Evolutionary conservation across 1,284 basidiomycete species (phyloP), one percentile per base, ranked within the genome.

Genomic region (Cutaneotrichosporon daszewskae): DNA sequence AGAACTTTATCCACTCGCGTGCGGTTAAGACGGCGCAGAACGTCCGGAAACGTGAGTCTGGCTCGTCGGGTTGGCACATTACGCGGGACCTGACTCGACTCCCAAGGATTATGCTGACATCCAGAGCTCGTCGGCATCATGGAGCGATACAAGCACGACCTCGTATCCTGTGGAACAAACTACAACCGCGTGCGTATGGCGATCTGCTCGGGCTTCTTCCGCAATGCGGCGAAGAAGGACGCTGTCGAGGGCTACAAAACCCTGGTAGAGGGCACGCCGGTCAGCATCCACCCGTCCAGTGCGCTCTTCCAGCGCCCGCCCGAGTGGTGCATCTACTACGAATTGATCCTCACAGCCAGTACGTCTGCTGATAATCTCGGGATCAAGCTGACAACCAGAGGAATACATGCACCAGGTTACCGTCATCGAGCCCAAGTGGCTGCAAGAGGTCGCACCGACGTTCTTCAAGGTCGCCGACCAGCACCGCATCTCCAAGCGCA

Each of bases 141-240:
- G 94, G 94, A 99, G 66, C 78, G 95, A 45, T 96, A 97, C 71
- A 95, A 94, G 64, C 92, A 97, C 67, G 92, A 97, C 59, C 87
- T 98, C 50, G 62, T 67, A 6, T 64, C 60, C 5, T 68, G 88
- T 14, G 92, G 92, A 19, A 82, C 80, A 57, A 91, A 98, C 68
- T 97, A 84, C 74, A 96, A 95, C 67, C 79, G 80, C 12, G 88
- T 98, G 4, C 85, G 94, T 33, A 84, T 87, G 65, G 92, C 95
- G 5, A 97, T 99, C 49, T 95, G 90, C 60, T 94, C 90, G 12
- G 94, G 95, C 20, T 94, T 87, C 74, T 96, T 95, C 81, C 79
- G 90, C 18, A 85, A 95, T 61, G 90, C 91, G 0, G 91, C 91
- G 19, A 96, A 96, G 76, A 95, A 96, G 71, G 69, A 72, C 50